Evolutionary conservation across 139 green algal genomes (phyloP), one percentile per base, ranked within the genome.

Genomic region (Mesotaenium endlicherianum): DNA sequence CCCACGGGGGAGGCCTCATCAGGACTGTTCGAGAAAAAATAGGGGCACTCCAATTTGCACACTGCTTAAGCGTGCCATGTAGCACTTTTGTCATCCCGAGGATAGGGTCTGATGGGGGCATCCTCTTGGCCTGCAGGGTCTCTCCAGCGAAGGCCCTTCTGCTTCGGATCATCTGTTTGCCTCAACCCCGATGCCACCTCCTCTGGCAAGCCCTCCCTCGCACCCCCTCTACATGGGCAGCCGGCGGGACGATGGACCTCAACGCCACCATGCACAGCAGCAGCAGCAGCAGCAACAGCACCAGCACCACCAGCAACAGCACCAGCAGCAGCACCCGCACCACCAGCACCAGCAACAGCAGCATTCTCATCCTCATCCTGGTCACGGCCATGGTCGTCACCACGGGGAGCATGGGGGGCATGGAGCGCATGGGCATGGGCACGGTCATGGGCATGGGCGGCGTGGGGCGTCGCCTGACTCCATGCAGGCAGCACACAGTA

Each of bases 131-230:
- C 42, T 57, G 5, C 70, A 78, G 70, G 70, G 70, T 4, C 70
- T 78, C 34, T 78, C 70, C 5, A 78, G 43, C 36, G 70, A 78
- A 14, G 70, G 42, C 11, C 70, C 70, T 6, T 59, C 36, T 60
- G 34, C 70, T 11, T 38, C 70, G 26, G 70, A 78, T 16, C 70
- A 57, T 14, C 70, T 78, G 5, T 78, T 78, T 59, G 31, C 70
- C 4, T 78, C 70, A 41, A 59, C 70, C 5, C 70, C 70, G 11
- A 16, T 78, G 4, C 70, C 70, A 17, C 14, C 41, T 14, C 5
- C 42, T 4, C 70, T 78, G 8, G 20, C 14, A 14, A 60, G 8
- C 60, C 60, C 60, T 14, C 60, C 60, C 8, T n/a, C n/a, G n/a
- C 60, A 72, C 8, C 36, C 60, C 60, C 34, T 78, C 20, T 78